These are phyloP conservation scores for Aspergillus wentii DNA, from an alignment of 495 filamentous ascomycete species.

Conservation along the genomic window DNA sequence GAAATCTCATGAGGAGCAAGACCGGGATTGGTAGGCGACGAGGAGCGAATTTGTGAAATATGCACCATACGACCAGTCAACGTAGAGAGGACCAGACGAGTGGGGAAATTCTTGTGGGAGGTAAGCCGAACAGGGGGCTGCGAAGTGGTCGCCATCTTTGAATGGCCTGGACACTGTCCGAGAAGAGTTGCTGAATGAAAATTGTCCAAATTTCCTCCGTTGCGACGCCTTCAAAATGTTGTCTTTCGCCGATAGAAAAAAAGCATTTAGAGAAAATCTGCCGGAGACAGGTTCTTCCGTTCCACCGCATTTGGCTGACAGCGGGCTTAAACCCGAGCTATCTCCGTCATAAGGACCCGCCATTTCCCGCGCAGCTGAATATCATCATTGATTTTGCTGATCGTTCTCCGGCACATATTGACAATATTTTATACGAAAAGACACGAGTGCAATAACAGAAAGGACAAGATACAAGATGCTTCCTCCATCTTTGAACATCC, in stretches of 20 bases:
- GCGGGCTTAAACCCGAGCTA: too few relatives aligned
- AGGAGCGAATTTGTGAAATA: constrained; percentile 87
- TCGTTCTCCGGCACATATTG: too few relatives aligned
- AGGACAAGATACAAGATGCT: constrained; percentile 27
- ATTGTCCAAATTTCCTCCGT: neutral
- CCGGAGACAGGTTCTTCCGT: constrained; percentile 22
- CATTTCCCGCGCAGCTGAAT: too few relatives aligned
- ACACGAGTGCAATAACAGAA: neutral
- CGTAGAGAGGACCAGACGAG: constrained; percentile 84
- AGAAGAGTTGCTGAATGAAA: neutral
- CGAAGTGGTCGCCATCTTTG: constrained; percentile 36
- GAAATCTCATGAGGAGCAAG: constrained; percentile 91
- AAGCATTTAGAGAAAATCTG: constrained; percentile 21
- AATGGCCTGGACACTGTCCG: neutral
- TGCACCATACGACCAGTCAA: constrained; percentile 85
- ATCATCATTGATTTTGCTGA: too few relatives aligned
- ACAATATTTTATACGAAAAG: neutral
- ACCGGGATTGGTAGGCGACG: constrained; percentile 78
- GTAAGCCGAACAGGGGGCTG: constrained; percentile 64
- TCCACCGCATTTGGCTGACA: too few relatives aligned
- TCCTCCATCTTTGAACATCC: constrained; percentile 61
- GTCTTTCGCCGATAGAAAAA: constrained; percentile 26
- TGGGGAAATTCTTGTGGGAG: constrained; percentile 73
- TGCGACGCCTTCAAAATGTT: constrained; percentile 11
- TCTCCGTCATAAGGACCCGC: too few relatives aligned